Evolutionary conservation across 441 rosid species (phyloP), one percentile per base, ranked within the genome.

Genomic region (Biscutella laevigata): DNA sequence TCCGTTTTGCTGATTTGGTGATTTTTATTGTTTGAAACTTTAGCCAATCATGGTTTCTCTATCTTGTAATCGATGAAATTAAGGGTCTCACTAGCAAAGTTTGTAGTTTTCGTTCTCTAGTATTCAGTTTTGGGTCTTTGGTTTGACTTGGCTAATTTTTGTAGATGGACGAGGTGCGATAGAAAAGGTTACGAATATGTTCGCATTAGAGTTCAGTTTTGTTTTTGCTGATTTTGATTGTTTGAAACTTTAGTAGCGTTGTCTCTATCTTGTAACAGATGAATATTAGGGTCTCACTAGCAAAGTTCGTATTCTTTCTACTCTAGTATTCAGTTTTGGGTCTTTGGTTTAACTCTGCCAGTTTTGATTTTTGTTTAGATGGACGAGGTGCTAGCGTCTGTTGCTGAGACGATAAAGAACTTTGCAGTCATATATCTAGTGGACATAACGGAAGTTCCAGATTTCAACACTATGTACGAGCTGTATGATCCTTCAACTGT

Each of bases 131-230:
- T 4, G 14, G 30, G 20, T 32, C 42, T 21, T 26, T 33, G 20
- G 13, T 35, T 34, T 46, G 38, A 35, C 39, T 19, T 2, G 0
- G 21, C 4, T 28, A 16, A 26, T 28, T 43, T 19, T 7, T 39
- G 19, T 67, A 87, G 98, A 91, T 91, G 98, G 98, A 91, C 66
- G 98, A 91, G 62, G 96, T 91, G 29, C 70, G n/a, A n/a, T n/a
- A n/a, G n/a, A n/a, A n/a, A n/a, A n/a, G n/a, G n/a, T n/a, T n/a
- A n/a, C n/a, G n/a, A n/a, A n/a, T n/a, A n/a, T n/a, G n/a, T n/a
- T n/a, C n/a, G n/a, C n/a, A n/a, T n/a, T n/a, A n/a, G n/a, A n/a
- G n/a, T n/a, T n/a, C n/a, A n/a, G n/a, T n/a, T n/a, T n/a, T n/a
- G n/a, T n/a, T n/a, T n/a, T n/a, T n/a, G n/a, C n/a, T n/a, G n/a